A percentile compares a stretch with the other conserved stretches of the same genome.
These are phyloP conservation scores for Pythium pyrilobum DNA, from an alignment of 352 stramenopile genomes.

Conservation along the genomic window DNA sequence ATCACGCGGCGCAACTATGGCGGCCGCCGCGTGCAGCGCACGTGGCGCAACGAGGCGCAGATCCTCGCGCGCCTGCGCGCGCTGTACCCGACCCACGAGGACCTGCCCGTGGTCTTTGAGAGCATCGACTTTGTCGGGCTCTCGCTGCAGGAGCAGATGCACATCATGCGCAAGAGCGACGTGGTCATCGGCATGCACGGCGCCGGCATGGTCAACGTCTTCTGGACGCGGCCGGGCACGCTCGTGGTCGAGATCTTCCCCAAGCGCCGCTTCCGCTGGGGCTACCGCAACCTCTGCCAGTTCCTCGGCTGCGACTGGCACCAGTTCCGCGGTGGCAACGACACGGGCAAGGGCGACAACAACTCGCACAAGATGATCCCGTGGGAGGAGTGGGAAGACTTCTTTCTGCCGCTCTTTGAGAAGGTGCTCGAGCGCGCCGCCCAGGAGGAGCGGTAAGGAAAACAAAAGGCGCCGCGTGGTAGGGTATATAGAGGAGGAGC, in stretches of 20 bases:
- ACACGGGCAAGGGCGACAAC: slow-evolving; percentile 34
- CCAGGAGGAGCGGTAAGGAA: neutral
- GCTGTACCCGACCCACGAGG: slow-evolving; percentile 7
- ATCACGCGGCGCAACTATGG: slow-evolving; percentile 20
- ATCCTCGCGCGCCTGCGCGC: slow-evolving; percentile 10
- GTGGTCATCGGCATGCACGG: slow-evolving; percentile 83
- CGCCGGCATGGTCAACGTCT: slow-evolving; percentile 70
- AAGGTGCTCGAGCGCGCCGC: neutral
- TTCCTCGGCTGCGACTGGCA: slow-evolving; percentile 65
- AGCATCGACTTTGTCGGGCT: slow-evolving; percentile 63
- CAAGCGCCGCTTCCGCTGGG: slow-evolving; percentile 39
- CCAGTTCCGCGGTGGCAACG: slow-evolving; percentile 27
- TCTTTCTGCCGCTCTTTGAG: slow-evolving; percentile 46
- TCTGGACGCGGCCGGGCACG: slow-evolving; percentile 50
- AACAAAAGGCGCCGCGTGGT: too few relatives aligned
- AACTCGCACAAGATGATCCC: slow-evolving; percentile 44
- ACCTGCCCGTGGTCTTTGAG: slow-evolving; percentile 32
- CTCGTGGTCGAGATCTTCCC: slow-evolving; percentile 76
- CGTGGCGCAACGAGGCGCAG: slow-evolving; percentile 27
- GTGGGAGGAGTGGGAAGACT: slow-evolving; percentile 44
- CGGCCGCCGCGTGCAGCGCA: slow-evolving; percentile 18
- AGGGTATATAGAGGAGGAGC: too few relatives aligned
- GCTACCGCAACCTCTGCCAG: slow-evolving; percentile 75
- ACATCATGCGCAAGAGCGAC: slow-evolving; percentile 51
- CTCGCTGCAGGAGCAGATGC: slow-evolving; percentile 57